Conservation (phyloP, 2,329 filamentous ascomycete species). For the Aspergillus calidoustus region DNA sequence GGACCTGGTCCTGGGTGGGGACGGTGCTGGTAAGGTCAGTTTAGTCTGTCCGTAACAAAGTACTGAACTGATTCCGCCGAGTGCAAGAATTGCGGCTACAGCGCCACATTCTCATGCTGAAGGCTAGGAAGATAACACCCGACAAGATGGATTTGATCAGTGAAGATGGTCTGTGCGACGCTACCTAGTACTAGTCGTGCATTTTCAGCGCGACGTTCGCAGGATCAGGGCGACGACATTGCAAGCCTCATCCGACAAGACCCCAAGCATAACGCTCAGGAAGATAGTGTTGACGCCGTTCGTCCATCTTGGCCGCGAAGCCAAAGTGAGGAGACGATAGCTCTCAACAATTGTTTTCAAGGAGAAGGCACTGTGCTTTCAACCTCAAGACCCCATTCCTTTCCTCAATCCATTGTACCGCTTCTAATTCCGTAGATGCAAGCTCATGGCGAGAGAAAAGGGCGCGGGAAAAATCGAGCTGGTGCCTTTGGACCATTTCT, state of each 20-base stretch:
- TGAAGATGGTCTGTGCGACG: conserved; percentile 57
- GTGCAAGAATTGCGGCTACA: conserved; percentile 89
- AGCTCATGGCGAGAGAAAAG: conserved; percentile 30
- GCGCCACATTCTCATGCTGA: conserved; percentile 87
- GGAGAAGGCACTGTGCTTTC: conserved; percentile 70
- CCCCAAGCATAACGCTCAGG: conserved; percentile 62
- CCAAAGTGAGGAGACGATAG: conserved; percentile 33
- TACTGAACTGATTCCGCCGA: conserved; percentile 72
- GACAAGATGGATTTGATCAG: conserved; percentile 78
- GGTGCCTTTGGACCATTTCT: conserved; percentile 55
- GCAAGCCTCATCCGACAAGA: conserved; percentile 76
- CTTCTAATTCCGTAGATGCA: conserved; percentile 35
- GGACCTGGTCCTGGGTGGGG: conserved; percentile 91
- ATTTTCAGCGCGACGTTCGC: conserved; percentile 36
- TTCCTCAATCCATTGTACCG: conserved; percentile 61
- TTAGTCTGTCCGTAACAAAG: conserved; percentile 75
- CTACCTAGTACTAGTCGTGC: conserved; percentile 31
- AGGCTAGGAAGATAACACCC: conserved; percentile 66
- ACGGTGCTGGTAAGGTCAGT: conserved; percentile 78
- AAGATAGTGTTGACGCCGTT: conserved; percentile 55
- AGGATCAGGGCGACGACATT: conserved; percentile 27
- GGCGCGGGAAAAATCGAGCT: conserved; percentile 76
- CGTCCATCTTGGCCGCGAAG: conserved; percentile 27
- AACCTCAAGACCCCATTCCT: conserved; percentile 76
- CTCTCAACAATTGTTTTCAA: conserved; percentile 74